Percentiles rank a stretch among this genome's conserved stretches.
phyloP scores from a whole-genome alignment of 306 rosid genomes.

The Nissolia schottii region DNA sequence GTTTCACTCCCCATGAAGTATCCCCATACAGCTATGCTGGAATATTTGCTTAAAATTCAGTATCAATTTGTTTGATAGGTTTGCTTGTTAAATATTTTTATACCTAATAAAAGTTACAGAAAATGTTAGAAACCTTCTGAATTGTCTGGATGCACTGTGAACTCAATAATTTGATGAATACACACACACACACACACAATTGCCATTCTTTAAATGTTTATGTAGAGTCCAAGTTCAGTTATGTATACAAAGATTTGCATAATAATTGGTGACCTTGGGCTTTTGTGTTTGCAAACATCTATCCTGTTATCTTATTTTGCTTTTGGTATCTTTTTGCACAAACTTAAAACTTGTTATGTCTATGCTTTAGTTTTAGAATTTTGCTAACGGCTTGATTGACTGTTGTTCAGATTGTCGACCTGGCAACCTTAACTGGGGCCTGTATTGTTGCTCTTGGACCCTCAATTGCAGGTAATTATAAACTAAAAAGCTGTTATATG shows the following conservation, averaged over 20 bases:
- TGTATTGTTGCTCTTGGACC: slow-evolving; percentile 91
- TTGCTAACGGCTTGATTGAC: slow-evolving; percentile 29
- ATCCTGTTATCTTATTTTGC: neutral
- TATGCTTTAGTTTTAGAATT: slow-evolving; percentile 20
- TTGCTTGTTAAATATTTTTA: neutral
- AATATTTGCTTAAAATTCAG: neutral
- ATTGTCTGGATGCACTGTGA: neutral
- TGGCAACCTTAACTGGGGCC: slow-evolving; percentile 96
- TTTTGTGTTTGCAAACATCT: neutral
- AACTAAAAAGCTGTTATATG: neutral
- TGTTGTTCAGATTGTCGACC: slow-evolving; percentile 72
- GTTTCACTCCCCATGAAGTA: neutral
- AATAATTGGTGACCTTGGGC: neutral
- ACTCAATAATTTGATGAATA: neutral
- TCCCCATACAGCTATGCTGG: no score
- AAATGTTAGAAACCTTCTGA: neutral
- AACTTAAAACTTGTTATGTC: neutral
- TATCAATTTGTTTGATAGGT: neutral
- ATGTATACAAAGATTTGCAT: neutral
- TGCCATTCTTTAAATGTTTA: neutral
- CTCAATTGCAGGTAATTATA: slow-evolving; percentile 73
- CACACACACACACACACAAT: no score
- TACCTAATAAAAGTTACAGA: neutral
- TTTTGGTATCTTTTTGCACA: neutral
- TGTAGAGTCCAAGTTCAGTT: slow-evolving; percentile 5